A percentile compares a stretch with the other conserved stretches of the same genome.
phyloP scores from a whole-genome alignment of 176 grass and related monocot genomes.

The Ananas comosus region DNA sequence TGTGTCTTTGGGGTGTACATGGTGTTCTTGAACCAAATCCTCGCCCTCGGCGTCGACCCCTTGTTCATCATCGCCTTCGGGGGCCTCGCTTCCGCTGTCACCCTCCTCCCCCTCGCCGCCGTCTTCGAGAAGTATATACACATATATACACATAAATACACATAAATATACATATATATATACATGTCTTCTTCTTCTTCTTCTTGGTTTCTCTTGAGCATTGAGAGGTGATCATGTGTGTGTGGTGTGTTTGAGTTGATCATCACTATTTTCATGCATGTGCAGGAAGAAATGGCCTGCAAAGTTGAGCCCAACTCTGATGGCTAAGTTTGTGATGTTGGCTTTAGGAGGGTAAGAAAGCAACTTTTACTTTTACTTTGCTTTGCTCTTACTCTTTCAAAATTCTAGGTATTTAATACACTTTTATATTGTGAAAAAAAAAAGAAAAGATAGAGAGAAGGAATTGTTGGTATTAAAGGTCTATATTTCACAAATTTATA shows the following conservation, averaged over 20 bases:
- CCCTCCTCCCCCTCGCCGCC: constrained; percentile 37
- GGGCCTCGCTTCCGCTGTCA: constrained; percentile 21
- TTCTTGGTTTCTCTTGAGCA: too few species aligned
- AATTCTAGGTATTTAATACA: too few species aligned
- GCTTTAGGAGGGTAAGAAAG: constrained; percentile 47
- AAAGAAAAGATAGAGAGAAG: too few species aligned
- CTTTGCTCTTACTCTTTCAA: too few species aligned
- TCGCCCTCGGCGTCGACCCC: constrained; percentile 29
- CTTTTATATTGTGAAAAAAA: too few species aligned
- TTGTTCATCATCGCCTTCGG: constrained; percentile 44
- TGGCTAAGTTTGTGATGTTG: constrained; percentile 24
- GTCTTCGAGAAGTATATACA: constrained; percentile 29
- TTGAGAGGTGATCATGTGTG: neutral
- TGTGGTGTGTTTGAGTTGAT: neutral
- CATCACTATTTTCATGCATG: neutral
- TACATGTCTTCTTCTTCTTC: too few species aligned
- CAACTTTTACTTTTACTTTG: neutral
- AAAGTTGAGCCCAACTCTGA: constrained; percentile 21
- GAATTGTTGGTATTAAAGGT: too few species aligned
- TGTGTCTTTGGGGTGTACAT: constrained; percentile 33
- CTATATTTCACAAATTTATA: too few species aligned
- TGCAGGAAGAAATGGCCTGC: constrained; percentile 44
- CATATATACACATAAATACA: neutral
- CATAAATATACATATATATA: neutral
- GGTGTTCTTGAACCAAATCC: constrained; percentile 38